Evolutionary conservation across 2,329 filamentous ascomycete species (phyloP), one percentile per base, ranked within the genome.

Genomic region (Tolypocladium capitatum): DNA sequence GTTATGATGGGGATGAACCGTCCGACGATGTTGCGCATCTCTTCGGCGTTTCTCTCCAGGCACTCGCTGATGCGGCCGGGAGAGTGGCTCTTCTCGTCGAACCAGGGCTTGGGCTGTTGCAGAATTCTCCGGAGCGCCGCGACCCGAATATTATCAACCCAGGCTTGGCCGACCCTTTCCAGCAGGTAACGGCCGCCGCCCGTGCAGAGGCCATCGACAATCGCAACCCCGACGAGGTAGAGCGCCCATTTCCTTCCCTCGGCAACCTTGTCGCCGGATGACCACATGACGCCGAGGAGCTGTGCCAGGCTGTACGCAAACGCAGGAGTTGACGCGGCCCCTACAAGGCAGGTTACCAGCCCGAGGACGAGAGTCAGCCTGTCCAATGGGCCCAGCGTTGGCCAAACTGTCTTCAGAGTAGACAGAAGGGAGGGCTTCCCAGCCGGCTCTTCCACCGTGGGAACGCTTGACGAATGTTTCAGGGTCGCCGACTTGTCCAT

Each of bases 11-110:
- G 83, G 1, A 83, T 73, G 58, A 95, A 94, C 1, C 84, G 78
- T 2, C 86, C 84, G 0, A 94, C 73, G 0, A 97, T 68, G 55
- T 86, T 89, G 9, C 86, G 78, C 78, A 92, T 90, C 60, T 95
- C 88, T 60, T 97, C 89, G 0, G 84, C 85, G 56, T 87, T 86
- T 16, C 84, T 77, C 57, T 94, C 87, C 0, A 97, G 73, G 41
- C 76, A 83, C 51, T 86, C 81, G 1, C 74, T 80, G 38, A 97
- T 72, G 2, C 73, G 71, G 1, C 72, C 70, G 0, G 83, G 68
- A 0, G 75, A 78, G 61, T 92, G 85, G 32, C 72, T 70, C 2
- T 83, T 72, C 45, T 74, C 69, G 52, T 88, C 82, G 55, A 94
- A 94, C 83, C 89, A 97, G 5, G 75, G 65, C 51, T 76, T 81